phyloP scores from a whole-genome alignment of 2,329 filamentous ascomycete species.

The Arthroderma sp. region DNA sequence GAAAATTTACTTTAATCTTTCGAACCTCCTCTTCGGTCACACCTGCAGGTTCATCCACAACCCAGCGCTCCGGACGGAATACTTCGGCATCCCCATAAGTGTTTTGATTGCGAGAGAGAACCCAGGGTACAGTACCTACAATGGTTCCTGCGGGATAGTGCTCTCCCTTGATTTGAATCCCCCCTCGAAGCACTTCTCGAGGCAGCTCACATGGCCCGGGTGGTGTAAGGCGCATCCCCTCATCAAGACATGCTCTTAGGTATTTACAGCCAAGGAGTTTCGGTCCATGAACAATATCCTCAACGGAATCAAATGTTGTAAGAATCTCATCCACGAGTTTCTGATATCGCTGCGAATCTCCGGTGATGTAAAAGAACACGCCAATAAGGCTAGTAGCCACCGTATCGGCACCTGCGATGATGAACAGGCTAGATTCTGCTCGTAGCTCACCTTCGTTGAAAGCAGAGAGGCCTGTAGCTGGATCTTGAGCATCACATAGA shows the following conservation, averaged over 20 bases:
- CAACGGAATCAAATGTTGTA: slow-evolving; percentile 17
- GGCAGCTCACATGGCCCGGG: slow-evolving; percentile 41
- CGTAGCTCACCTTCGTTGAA: slow-evolving; percentile 9
- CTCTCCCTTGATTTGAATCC: slow-evolving; percentile 27
- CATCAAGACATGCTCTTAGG: slow-evolving; percentile 39
- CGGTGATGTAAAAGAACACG: slow-evolving; percentile 33
- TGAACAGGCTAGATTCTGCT: slow-evolving; percentile 40
- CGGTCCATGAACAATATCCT: slow-evolving; percentile 31
- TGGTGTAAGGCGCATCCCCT: slow-evolving; percentile 39
- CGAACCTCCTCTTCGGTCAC: not conserved
- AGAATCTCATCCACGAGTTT: slow-evolving; percentile 36
- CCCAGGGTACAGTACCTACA: slow-evolving; percentile 36
- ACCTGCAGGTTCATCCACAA: slow-evolving; percentile 9
- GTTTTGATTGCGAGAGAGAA: slow-evolving; percentile 32
- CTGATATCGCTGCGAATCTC: slow-evolving; percentile 28
- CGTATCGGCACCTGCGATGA: slow-evolving; percentile 41
- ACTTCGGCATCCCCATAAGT: slow-evolving; percentile 29
- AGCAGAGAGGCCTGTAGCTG: not conserved
- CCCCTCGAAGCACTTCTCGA: slow-evolving; percentile 28
- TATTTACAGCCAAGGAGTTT: slow-evolving; percentile 32
- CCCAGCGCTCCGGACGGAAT: slow-evolving; percentile 31
- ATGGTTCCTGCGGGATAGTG: slow-evolving; percentile 32
- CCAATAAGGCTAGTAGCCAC: slow-evolving; percentile 40
- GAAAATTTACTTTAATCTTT: not conserved
- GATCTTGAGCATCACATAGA: not conserved